phyloP scores from a whole-genome alignment of 2,329 filamentous ascomycete species.

The Monilinia aucupariae region DNA sequence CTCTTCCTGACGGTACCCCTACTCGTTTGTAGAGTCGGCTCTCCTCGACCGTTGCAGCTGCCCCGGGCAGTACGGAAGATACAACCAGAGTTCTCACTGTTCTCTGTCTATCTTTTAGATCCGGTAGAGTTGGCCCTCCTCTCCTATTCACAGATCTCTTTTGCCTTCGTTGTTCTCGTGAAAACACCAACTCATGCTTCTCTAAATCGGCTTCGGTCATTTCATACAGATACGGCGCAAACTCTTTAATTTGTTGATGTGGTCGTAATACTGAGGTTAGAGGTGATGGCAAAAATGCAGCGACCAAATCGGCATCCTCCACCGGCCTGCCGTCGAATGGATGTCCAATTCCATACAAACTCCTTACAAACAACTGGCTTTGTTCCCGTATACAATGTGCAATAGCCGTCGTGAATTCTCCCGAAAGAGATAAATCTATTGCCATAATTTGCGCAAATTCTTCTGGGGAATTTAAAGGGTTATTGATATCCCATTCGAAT shows the following conservation, averaged over 20 bases:
- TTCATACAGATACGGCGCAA: slow-evolving; percentile 88
- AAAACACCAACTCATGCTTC: slow-evolving; percentile 84
- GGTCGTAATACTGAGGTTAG: slow-evolving; percentile 79
- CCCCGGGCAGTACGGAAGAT: slow-evolving; percentile 85
- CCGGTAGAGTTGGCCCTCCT: slow-evolving; percentile 87
- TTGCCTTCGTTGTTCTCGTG: slow-evolving; percentile 86
- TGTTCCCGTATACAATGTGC: slow-evolving; percentile 97
- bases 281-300: slow-evolving; percentile 81
- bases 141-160: slow-evolving; percentile 92
- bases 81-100: slow-evolving; percentile 91
- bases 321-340: slow-evolving; percentile 90
- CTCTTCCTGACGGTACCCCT: slow-evolving; percentile 49
- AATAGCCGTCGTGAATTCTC: slow-evolving; percentile 95
- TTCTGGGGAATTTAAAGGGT: slow-evolving; percentile 86
- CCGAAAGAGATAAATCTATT: slow-evolving; percentile 80
- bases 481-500: slow-evolving; percentile 99
- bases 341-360: slow-evolving; percentile 87
- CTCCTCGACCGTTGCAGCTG: slow-evolving; percentile 72
- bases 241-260: slow-evolving; percentile 90
- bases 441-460: slow-evolving; percentile 90
- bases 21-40: slow-evolving; percentile 81
- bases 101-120: slow-evolving; percentile 88
- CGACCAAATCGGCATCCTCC: slow-evolving; percentile 83
- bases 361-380: slow-evolving; percentile 87
- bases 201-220: slow-evolving; percentile 87